Evolutionary conservation across 2,329 filamentous ascomycete genomes (phyloP), one percentile per base, ranked within the genome.

Genomic region (Curvularia sp.): DNA sequence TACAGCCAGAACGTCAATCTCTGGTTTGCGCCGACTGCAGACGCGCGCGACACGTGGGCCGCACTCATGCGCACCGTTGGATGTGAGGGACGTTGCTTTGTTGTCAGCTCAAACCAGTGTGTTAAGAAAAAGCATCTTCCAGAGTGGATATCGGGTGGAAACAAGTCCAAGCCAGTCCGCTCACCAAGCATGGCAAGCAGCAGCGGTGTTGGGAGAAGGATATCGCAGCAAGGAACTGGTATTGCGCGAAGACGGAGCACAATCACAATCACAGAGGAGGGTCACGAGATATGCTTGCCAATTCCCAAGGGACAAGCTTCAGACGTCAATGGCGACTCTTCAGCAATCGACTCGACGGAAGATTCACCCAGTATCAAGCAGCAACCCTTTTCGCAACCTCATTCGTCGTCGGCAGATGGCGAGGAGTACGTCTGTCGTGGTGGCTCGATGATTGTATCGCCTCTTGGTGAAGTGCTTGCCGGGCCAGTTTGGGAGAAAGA

Each of bases 1-100:
- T 98, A 97, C 76, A 85, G 87, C 2, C 94, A 97, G 77, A 96
- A 96, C 72, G 88, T 97, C 70, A 96, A 96, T 75, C 80, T 97
- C 12, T 97, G 94, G 77, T 86, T 97, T 1, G 93, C 93, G 0
- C 94, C 94, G 0, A 97, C 93, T 0, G 93, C 93, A 1, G 94
- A 97, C 78, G 86, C 84, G 20, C 84, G 93, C 60, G 90, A 94
- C 69, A 88, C 91, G 0, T 98, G 94, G 94, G 78, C 91, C 24
- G 80, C 87, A 0, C 80, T 96, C n/a, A 89, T 97, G 87, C 85
- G 89, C 51, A 96, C 93, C 0, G 83, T 95, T 6, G 93, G 87
- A 2, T 84, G 86, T 53, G 94, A 98, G 76, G 91, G 93, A 0
- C 84, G 93, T 20, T 91, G 91, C 66, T 93, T 96, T 66, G 93